Evolutionary conservation across 2,329 filamentous ascomycete genomes (phyloP), one percentile per base, ranked within the genome.

Genomic region (Phyllosticta citribraziliensis): DNA sequence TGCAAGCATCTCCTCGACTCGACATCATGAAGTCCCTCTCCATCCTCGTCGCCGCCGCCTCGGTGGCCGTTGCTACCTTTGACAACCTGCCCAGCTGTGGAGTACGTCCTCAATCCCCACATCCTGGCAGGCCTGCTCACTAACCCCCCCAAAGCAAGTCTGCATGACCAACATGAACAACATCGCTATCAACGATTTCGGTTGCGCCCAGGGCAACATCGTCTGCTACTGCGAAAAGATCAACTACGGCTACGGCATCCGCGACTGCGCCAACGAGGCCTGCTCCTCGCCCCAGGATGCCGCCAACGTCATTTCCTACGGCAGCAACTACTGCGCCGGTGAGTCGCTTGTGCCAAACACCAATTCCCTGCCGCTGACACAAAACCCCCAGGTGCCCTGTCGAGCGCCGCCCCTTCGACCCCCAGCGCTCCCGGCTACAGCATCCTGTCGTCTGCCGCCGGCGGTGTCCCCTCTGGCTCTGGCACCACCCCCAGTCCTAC

Each of bases 131-230:
- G 9, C 27, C 6, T 8, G 27, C 14, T 50, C n/a, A 22, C 60
- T 62, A 8, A 62, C 56, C 10, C 47, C 6, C 35, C 8, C 25
- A 14, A 35, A 75, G 73, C 70, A 71, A 70, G 67, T 69, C 33
- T 80, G 78, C 64, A 68, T 79, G 66, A 72, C 64, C 70, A 79
- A 78, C 74, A 79, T 80, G 77, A 65, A 78, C 63, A 63, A 25
- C 47, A 72, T 75, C 62, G 75, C 76, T 59, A 63, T 67, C 55
- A 63, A 66, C 30, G 8, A 68, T 20, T 76, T 80, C 64, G 74
- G 73, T 62, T 80, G 78, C 67, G 22, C 64, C 17, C 19, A 62
- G 12, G 68, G 68, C 14, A 76, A 79, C 65, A 63, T 70, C 35
- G 60, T 62, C 58, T 80, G 78, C 72, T 74, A 78, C 63, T 80